Conservation (phyloP, 192 early-diverging fungal species). For the Neocallimastix lanati region DNA sequence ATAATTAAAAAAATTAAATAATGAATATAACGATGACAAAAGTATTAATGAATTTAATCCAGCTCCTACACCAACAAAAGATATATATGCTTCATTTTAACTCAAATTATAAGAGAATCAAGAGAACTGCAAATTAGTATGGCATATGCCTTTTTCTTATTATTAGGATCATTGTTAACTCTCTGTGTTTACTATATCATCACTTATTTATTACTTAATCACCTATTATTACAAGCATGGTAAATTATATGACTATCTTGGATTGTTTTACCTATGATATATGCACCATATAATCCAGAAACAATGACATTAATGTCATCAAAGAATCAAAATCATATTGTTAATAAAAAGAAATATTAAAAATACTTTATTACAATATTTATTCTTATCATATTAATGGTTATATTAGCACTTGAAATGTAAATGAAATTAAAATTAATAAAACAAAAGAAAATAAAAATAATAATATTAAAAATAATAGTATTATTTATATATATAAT, state of each 20-base stretch:
- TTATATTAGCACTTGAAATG: not conserved
- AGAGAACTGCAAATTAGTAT: constrained; percentile 19
- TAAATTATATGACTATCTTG: constrained; percentile 80
- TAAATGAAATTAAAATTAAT: not conserved
- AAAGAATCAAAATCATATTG: constrained; percentile 1
- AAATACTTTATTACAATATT: not conserved
- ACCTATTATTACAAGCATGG: constrained; percentile 65
- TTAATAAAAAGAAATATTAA: not conserved
- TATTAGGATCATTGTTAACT: constrained; percentile 44
- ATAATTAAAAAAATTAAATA: constrained; percentile 72
- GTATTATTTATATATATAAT: too few species aligned
- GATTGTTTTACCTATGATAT: constrained; percentile 61
- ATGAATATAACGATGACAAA: constrained; percentile 85
- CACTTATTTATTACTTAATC: constrained; percentile 52
- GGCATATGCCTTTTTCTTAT: constrained; percentile 43
- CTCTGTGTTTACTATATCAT: constrained; percentile 46
- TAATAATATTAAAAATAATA: too few species aligned
- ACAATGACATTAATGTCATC: constrained; percentile 84
- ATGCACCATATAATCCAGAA: constrained; percentile 63
- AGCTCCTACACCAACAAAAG: constrained; percentile 90
- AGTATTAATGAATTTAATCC: constrained; percentile 97
- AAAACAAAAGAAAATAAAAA: too few species aligned
- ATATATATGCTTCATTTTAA: constrained; percentile 53
- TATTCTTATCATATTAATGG: not conserved
- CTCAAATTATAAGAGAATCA: constrained; percentile 88